Evolutionary conservation across 2,329 filamentous ascomycete genomes (phyloP).

Genomic region (Fusarium sterilihyphosum): DNA sequence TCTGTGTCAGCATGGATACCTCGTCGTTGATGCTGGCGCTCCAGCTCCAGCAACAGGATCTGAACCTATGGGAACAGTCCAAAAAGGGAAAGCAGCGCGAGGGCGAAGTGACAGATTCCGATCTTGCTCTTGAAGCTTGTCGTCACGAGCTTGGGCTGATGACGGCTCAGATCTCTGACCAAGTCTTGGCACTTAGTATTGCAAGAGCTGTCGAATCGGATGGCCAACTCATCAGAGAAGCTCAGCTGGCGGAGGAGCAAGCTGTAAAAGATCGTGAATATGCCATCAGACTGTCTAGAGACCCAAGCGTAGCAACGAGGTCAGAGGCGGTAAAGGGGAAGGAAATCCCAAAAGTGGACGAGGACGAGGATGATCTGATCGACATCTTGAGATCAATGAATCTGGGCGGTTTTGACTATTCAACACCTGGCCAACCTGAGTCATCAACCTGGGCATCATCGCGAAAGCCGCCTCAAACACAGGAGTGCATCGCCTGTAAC

Average conservation of each 20-base stretch:
- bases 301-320: not conserved
- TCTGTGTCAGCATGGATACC: not conserved
- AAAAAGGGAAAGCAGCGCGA: conserved; percentile 23
- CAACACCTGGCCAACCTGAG: not conserved
- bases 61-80: not conserved
- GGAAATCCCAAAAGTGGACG: not conserved
- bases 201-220: conserved; percentile 10
- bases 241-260: not conserved
- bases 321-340: not conserved
- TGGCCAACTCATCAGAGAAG: not conserved
- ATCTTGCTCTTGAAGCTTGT: conserved; percentile 2
- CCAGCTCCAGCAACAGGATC: conserved; percentile 18
- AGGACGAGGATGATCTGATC: not conserved
- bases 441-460: not conserved
- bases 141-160: not conserved
- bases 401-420: not conserved
- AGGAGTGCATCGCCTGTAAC: conserved; percentile 4
- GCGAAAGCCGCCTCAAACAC: not conserved
- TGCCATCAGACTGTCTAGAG: not conserved
- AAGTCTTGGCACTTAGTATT: conserved; percentile 1
- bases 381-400: not conserved
- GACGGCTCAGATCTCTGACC: not conserved
- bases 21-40: conserved; percentile 5
- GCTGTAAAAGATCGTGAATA: not conserved
- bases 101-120: not conserved